phyloP scores from a whole-genome alignment of 2,329 filamentous ascomycete genomes.

The Coniochaeta sp. region DNA sequence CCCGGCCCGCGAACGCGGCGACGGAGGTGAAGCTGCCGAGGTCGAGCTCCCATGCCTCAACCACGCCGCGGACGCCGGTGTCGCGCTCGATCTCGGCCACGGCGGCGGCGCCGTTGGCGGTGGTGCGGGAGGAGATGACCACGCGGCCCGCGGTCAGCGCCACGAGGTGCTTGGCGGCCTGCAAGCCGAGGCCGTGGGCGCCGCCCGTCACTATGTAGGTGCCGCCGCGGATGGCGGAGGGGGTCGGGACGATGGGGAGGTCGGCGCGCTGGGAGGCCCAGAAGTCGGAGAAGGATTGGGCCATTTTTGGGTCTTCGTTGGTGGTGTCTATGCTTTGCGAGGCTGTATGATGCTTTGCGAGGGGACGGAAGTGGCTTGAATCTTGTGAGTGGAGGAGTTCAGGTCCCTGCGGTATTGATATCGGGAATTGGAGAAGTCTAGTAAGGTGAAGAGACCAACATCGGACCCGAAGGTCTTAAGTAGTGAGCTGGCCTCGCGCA shows the following conservation, averaged over 20 bases:
- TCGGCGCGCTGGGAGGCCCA: neutral
- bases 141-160: slow-evolving; percentile 20
- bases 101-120: slow-evolving; percentile 24
- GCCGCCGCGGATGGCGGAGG: neutral
- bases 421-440: neutral
- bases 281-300: neutral
- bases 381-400: too few species aligned
- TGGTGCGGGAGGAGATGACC: slow-evolving; percentile 23
- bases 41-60: slow-evolving; percentile 41
- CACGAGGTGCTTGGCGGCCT: slow-evolving; percentile 24
- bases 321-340: too few species aligned
- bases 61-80: slow-evolving; percentile 14
- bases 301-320: neutral
- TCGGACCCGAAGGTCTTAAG: neutral
- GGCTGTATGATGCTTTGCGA: too few species aligned
- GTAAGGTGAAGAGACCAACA: neutral
- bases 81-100: slow-evolving; percentile 22
- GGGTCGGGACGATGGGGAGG: neutral
- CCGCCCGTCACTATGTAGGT: slow-evolving; percentile 23
- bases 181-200: slow-evolving; percentile 25
- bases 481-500: neutral
- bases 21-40: slow-evolving; percentile 34
- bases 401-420: neutral
- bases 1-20: slow-evolving; percentile 28
- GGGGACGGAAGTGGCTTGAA: too few species aligned